Evolutionary conservation across 1,284 basidiomycete genomes (phyloP), one percentile per base, ranked within the genome.

Genomic region (Coniophora puteana): DNA sequence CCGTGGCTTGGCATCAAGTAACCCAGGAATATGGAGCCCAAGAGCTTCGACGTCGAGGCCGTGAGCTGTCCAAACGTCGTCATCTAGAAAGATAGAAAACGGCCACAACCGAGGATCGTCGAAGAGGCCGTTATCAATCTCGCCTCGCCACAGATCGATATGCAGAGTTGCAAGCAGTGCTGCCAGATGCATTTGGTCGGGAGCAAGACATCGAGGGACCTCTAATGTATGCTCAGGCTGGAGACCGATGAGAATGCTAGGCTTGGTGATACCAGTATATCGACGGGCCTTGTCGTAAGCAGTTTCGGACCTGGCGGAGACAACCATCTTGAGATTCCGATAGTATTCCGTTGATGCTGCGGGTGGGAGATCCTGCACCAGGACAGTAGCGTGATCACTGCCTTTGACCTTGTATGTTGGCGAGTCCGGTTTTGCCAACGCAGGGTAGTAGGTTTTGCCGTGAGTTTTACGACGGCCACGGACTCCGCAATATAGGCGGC

Each of bases 31-130:
- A 40, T 54, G 61, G 6, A 51, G 53, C 11, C 49, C 55, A n/a
- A 50, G 40, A 21, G 43, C 38, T 4, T 50, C 57, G 14, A 69
- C 58, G 1, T 33, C 16, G n/a, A 48, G 26, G 1, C 65, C 63
- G 48, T 67, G 62, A 8, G 34, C 25, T 22, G 51, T 43, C 63
- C 62, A 66, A 4, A 43, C 37, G 13, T 51, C 34, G 2, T 45
- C 36, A n/a, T n/a, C n/a, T n/a, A n/a, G n/a, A n/a, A n/a, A n/a
- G n/a, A n/a, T n/a, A n/a, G n/a, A n/a, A n/a, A 10, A 20, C 5
- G 4, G 66, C 44, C 2, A 55, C 48, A 7, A 46, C 55, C 64
- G 65, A 70, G 14, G 49, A n/a, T 41, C 25, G 31, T 63, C 52
- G 12, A 38, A 36, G 3, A 27, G 16, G 13, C 53, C 48, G 33